Base-by-base conservation (phyloP, 805 yeast genomes). In the Sugiyamaella valdiviana region DNA sequence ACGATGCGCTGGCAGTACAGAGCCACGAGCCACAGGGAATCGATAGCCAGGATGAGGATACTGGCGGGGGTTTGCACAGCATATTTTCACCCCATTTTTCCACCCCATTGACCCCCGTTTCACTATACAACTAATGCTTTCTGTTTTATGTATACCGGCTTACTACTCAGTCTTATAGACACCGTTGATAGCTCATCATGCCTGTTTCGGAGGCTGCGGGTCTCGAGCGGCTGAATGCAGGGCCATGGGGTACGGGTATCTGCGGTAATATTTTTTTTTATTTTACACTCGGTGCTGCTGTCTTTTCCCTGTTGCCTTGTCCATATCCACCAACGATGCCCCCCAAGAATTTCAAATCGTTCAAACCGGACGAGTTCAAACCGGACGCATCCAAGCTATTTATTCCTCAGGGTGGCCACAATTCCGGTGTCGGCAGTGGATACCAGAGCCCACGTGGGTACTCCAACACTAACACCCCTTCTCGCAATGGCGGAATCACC, bases 401-500 rank as follows among this genome's bases (percentile, higher is more conserved):
- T 21, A 36, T 36, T 23, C 50, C 50, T 38, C 29, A 21, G n/a
- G 49, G 39, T 9, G 42, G 43, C 10, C 24, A 49, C 23, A n/a
- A 29, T 7, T 19, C 17, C 2, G 12, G 23, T 5, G 40, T 40
- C 22, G 17, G 24, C 17, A 39, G 47, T 21, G 43, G 44, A n/a
- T 19, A 35, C 32, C 51, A 45, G 37, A 36, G 37, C 38, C 43
- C 48, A 38, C 22, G 17, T 24, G 41, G 19, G 12, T 14, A 38
- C 16, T 37, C 39, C 9, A 14, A 19, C 16, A n/a, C 32, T 12
- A 26, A 22, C 21, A 19, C 43, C 17, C 38, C 38, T 2, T 32
- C 46, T 32, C 46, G 36, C 16, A 38, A 45, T 24, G 44, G 51
- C 39, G 58, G 57, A 5, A 22, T 56, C 37, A 50, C 57, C 26